Percentiles rank a stretch among this genome's conserved stretches.
Conservation (phyloP, 75 land plant genomes). For the Pinus tabuliformis region DNA sequence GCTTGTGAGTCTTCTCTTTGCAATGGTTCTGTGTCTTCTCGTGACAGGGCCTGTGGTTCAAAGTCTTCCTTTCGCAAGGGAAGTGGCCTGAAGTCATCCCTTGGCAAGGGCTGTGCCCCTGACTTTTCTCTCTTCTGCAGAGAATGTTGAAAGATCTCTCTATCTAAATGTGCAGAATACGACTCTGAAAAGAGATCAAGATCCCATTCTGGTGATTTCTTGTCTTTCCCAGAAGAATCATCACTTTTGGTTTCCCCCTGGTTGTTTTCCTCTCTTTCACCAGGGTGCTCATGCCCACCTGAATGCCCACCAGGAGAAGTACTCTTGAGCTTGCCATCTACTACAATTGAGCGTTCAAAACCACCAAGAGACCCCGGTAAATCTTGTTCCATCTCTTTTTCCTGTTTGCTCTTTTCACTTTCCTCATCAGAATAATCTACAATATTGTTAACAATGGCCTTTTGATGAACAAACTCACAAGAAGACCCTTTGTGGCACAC, state of each 20-base stretch:
- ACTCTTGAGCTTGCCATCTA: not conserved
- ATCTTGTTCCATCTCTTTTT: not conserved
- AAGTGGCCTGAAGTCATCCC: constrained; percentile 6
- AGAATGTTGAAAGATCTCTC: constrained; percentile 3
- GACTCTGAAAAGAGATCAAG: constrained; percentile 2
- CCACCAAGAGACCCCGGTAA: too few relatives aligned
- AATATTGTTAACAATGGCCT: constrained; percentile 1
- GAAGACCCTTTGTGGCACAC: not conserved
- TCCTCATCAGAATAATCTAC: constrained; percentile 11
- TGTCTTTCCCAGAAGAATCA: not conserved
- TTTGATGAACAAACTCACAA: constrained; percentile 5
- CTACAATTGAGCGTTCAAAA: too few relatives aligned
- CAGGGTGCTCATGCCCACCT: not conserved
- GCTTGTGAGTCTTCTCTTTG: not conserved
- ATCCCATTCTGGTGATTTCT: constrained; percentile 11
- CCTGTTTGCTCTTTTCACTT: not conserved
- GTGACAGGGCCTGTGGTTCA: not conserved
- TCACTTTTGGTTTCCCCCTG: not conserved
- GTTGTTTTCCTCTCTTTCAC: not conserved
- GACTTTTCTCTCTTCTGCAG: not conserved
- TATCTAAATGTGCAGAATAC: constrained; percentile 1
- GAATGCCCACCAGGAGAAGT: not conserved
- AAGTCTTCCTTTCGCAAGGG: constrained; percentile 7
- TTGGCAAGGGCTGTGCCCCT: not conserved
- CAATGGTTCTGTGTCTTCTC: not conserved